phyloP scores from a whole-genome alignment of 805 yeast genomes.

The Myxozyma sirexii region DNA sequence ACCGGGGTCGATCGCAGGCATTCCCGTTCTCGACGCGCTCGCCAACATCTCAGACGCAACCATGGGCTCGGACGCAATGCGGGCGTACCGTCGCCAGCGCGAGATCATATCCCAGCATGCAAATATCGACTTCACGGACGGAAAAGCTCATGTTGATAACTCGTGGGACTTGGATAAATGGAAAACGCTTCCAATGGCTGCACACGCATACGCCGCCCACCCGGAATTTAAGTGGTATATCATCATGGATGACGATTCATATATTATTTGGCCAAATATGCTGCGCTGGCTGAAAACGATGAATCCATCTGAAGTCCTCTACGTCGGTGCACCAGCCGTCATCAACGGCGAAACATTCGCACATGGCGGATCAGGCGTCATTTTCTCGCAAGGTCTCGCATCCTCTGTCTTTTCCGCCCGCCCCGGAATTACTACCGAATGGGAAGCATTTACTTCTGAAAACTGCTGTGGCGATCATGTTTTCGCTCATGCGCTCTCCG shows the following conservation, averaged over 20 bases:
- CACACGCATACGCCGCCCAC: constrained; percentile 40
- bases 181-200: constrained; percentile 44
- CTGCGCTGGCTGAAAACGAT: constrained; percentile 33
- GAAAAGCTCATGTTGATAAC: constrained; percentile 20
- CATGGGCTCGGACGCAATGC: constrained; percentile 21
- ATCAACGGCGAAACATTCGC: constrained; percentile 38
- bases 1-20: constrained; percentile 40
- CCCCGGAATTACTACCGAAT: constrained; percentile 29
- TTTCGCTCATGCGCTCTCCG: constrained; percentile 37
- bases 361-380: constrained; percentile 46
- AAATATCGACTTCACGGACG: constrained; percentile 2
- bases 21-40: constrained; percentile 41
- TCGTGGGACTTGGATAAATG: constrained; percentile 45
- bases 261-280: constrained; percentile 38
- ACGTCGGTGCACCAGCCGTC: constrained; percentile 41
- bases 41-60: constrained; percentile 15
- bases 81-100: constrained; percentile 34
- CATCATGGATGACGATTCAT: constrained; percentile 44
- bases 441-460: constrained; percentile 10
- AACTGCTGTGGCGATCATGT: constrained; percentile 45
- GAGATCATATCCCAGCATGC: constrained; percentile 3
- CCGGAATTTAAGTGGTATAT: constrained; percentile 43
- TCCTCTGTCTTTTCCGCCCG: constrained; percentile 34
- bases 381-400: constrained; percentile 42
- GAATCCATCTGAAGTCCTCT: constrained; percentile 38